Evolutionary conservation across 495 filamentous ascomycete species (phyloP), one percentile per base, ranked within the genome.

Genomic region (Aspergillus sclerotioniger): DNA sequence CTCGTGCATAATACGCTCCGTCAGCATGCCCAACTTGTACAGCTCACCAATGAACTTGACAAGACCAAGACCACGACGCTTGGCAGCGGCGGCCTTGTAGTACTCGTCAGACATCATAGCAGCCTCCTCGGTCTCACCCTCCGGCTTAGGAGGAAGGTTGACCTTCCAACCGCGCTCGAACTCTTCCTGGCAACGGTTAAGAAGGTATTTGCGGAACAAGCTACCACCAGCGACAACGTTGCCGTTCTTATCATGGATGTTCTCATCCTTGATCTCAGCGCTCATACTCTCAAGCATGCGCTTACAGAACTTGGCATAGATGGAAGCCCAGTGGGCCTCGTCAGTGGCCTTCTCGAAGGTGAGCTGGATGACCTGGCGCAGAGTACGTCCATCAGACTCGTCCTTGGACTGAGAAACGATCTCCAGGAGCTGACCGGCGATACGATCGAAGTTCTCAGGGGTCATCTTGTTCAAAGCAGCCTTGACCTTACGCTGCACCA

Each of bases 31-130:
- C 59, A 98, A 84, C 80, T 98, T 98, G 85, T 94, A 98, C 37
- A 98, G 86, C 71, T 98, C 94, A 77, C 94, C 94, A 72, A 99
- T 99, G 78, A 99, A 98, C 74, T 97, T 92, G 63, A 99, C 92
- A 52, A 99, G 82, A 85, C 94, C 94, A 60, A 99, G 87, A 76
- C 94, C 94, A 71, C 91, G 88, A 73, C 94, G 87, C 80, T 99
- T 99, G 54, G 94, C 93, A 59, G 93, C 92, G 37, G 95, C 95
- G 51, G 92, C 94, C 58, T 85, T 81, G 74, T 98, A 98, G 77
- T 98, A 98, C 67, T 97, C 94, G 50, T 99, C 94, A 0, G 93
- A 96, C 64, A 99, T 75, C 85, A 98, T 87, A 20, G 77, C 86
- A 41, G 79, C 78, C 67, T 96, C 94, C 60, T 86, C 82, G 3